Percentiles rank a stretch among this genome's conserved stretches.
phyloP scores from a whole-genome alignment of 768 basidiomycete genomes.

The Multifurca ochricompacta region DNA sequence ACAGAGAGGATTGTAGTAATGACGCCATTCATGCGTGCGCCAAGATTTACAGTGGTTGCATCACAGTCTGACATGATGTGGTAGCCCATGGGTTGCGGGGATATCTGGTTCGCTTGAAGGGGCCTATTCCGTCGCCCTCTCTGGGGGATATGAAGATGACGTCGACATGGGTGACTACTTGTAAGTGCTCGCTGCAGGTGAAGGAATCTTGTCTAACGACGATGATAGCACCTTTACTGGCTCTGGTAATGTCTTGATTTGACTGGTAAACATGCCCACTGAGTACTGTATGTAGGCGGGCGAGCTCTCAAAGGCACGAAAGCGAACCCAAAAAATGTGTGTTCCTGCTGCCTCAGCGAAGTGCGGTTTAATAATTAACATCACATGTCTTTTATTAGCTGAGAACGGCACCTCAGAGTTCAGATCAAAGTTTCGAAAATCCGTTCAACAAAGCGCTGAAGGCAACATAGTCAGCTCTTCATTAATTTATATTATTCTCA shows the following conservation, averaged over 20 bases:
- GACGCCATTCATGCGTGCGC: constrained; percentile 83
- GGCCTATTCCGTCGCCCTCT: constrained; percentile 79
- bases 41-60: not conserved
- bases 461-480: constrained; percentile 29
- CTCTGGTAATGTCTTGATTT: constrained; percentile 40
- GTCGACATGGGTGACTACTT: constrained; percentile 77
- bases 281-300: constrained; percentile 45
- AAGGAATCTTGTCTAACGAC: not conserved
- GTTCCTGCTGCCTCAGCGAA: constrained; percentile 19
- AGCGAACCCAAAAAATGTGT: constrained; percentile 72
- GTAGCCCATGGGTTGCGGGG: constrained; percentile 77
- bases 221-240: constrained; percentile 66
- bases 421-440: constrained; percentile 75
- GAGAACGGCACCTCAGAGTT: constrained; percentile 82
- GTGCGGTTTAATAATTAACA: not conserved
- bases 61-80: constrained; percentile 1
- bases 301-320: constrained; percentile 84
- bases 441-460: constrained; percentile 60
- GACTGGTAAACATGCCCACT: not conserved
- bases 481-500: not conserved
- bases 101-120: constrained; percentile 63
- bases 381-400: constrained; percentile 39
- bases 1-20: constrained; percentile 53
- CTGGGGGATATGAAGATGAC: constrained; percentile 85
- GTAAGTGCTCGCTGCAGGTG: constrained; percentile 37